A percentile compares a stretch with the other conserved stretches of the same genome.
These are phyloP conservation scores for Lepidium aucheri DNA, from an alignment of 345 rosid species.

Conservation along the genomic window DNA sequence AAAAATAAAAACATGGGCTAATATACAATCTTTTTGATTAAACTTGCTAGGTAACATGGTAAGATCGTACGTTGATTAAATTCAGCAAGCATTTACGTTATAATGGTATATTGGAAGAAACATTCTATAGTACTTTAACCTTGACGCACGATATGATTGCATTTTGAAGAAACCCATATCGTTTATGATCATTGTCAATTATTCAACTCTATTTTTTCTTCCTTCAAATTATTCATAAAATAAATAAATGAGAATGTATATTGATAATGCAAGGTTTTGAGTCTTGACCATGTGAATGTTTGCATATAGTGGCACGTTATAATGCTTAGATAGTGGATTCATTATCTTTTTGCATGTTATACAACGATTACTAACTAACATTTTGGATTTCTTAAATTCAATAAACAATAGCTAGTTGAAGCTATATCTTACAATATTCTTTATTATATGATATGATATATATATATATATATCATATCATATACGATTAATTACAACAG, in stretches of 20 bases:
- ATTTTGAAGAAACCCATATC: background rate
- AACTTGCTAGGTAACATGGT: background rate
- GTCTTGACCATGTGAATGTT: constrained; percentile 15
- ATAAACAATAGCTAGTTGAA: background rate
- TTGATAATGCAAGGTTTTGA: constrained; percentile 11
- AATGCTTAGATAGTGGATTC: constrained; percentile 23
- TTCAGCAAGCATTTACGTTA: background rate
- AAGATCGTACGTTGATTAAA: background rate
- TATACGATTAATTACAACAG: too few species aligned
- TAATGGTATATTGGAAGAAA: background rate
- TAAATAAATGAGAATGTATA: background rate
- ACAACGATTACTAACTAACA: background rate
- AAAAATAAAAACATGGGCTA: too few species aligned
- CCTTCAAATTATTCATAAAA: background rate
- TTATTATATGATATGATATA: too few species aligned
- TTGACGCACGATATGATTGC: background rate
- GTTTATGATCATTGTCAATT: background rate
- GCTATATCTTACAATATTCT: too few species aligned
- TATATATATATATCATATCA: too few species aligned
- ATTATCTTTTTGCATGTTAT: constrained; percentile 21
- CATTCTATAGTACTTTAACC: background rate
- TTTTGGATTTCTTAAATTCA: background rate
- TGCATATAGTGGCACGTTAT: constrained; percentile 8
- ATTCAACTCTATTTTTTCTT: background rate
- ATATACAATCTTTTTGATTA: too few species aligned